phyloP scores from a whole-genome alignment of 805 yeast genomes.

The Candida montana region DNA sequence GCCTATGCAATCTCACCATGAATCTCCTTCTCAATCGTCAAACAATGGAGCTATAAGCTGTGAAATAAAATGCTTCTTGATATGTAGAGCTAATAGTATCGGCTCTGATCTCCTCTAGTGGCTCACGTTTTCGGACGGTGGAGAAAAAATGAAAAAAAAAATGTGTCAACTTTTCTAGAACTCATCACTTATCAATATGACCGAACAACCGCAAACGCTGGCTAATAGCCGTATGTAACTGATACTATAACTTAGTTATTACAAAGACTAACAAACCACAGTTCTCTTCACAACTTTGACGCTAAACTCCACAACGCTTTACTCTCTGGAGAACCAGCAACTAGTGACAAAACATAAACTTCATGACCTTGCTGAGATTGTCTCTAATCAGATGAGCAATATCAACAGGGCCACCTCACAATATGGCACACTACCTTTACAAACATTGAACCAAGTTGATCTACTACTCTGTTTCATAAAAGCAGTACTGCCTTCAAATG shows the following conservation, averaged over 20 bases:
- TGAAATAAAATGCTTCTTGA: no score
- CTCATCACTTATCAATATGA: background rate
- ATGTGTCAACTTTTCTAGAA: background rate
- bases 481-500: slow-evolving; percentile 18
- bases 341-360: slow-evolving; percentile 37
- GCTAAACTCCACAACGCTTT: slow-evolving; percentile 53
- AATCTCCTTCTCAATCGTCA: no score
- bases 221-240: slow-evolving; percentile 9
- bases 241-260: background rate
- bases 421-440: slow-evolving; percentile 22
- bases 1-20: no score
- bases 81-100: no score
- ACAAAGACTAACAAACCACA: background rate
- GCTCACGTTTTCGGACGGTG: no score
- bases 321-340: slow-evolving; percentile 47
- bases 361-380: slow-evolving; percentile 44
- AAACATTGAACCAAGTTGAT: slow-evolving; percentile 5
- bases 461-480: slow-evolving; percentile 18
- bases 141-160: background rate
- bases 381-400: slow-evolving; percentile 48
- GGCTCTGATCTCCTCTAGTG: no score
- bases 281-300: slow-evolving; percentile 44
- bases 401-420: slow-evolving; percentile 42
- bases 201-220: slow-evolving; percentile 1
- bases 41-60: no score